Evolutionary conservation across 345 rosid genomes (phyloP).

Genomic region (Camelina hispida): DNA sequence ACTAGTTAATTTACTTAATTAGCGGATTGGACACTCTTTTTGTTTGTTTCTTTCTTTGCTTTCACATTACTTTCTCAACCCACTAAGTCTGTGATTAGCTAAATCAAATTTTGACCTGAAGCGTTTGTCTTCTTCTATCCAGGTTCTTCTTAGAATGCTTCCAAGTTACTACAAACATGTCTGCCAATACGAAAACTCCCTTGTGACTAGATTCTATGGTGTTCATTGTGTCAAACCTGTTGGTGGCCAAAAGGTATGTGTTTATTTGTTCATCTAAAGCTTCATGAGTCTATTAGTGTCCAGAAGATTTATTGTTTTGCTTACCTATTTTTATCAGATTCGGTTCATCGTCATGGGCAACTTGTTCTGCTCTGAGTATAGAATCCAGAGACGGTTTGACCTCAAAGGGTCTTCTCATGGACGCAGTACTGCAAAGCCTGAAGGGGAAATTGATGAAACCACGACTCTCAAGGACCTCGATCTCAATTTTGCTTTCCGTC

Average conservation of each 20-base stretch:
- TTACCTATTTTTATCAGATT: constrained; percentile 50
- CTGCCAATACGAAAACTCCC: constrained; percentile 72
- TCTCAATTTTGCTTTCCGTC: constrained; percentile 88
- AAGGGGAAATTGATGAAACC: constrained; percentile 92
- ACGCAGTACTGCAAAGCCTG: constrained; percentile 81
- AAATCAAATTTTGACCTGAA: constrained; percentile 41
- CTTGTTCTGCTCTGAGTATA: constrained; percentile 91
- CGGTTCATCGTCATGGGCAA: constrained; percentile 98
- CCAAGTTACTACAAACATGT: constrained; percentile 83
- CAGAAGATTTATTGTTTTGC: constrained; percentile 28
- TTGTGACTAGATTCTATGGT: constrained; percentile 91
- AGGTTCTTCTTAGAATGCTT: constrained; percentile 97
- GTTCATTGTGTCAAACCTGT: constrained; percentile 94
- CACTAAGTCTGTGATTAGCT: constrained; percentile 39
- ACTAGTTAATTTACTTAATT: constrained; percentile 37
- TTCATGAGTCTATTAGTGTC: not conserved
- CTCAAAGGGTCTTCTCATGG: constrained; percentile 98
- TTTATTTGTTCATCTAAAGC: constrained; percentile 11
- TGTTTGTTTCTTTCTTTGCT: constrained; percentile 40
- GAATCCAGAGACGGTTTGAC: constrained; percentile 94
- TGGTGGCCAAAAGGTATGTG: constrained; percentile 86
- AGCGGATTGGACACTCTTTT: constrained; percentile 34
- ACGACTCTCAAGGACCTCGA: constrained; percentile 96
- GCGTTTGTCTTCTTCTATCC: constrained; percentile 39
- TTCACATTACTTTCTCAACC: constrained; percentile 40